These are phyloP conservation scores for Rhizopus delemar DNA, from an alignment of 371 early-diverging fungal species.

Conservation along the genomic window DNA sequence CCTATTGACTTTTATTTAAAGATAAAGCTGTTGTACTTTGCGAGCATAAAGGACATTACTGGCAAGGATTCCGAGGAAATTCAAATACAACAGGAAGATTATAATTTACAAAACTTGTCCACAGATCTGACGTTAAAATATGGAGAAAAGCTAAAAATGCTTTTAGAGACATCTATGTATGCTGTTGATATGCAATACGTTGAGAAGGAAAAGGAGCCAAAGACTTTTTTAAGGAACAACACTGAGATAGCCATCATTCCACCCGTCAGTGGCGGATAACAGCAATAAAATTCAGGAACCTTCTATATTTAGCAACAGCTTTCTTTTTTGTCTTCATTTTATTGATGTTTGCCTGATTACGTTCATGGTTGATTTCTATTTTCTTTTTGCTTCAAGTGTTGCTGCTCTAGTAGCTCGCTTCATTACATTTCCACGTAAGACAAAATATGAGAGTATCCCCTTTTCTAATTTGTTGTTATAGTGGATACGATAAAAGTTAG, in stretches of 20 bases:
- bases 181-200: slow-evolving; percentile 74
- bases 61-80: slow-evolving; percentile 44
- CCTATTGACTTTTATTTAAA: not conserved
- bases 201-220: slow-evolving; percentile 37
- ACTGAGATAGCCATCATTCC: slow-evolving; percentile 76
- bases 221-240: slow-evolving; percentile 38
- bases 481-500: slow-evolving; percentile 72
- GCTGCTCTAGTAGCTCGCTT: slow-evolving; percentile 55
- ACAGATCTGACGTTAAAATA: slow-evolving; percentile 38
- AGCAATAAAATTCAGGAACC: not conserved
- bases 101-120: slow-evolving; percentile 34
- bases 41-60: slow-evolving; percentile 60
- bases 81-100: slow-evolving; percentile 26
- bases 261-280: slow-evolving; percentile 76
- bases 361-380: slow-evolving; percentile 19
- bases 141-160: slow-evolving; percentile 31
- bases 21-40: slow-evolving; percentile 64
- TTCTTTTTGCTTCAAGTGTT: slow-evolving; percentile 47
- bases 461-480: slow-evolving; percentile 9
- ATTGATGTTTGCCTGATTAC: not conserved
- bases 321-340: slow-evolving; percentile 10
- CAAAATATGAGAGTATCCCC: not conserved
- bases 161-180: slow-evolving; percentile 59
- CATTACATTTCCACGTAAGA: slow-evolving; percentile 55
- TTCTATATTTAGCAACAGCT: not conserved